Evolutionary conservation across 208 protist genomes (phyloP).

Genomic region (Crithidia bombi): DNA sequence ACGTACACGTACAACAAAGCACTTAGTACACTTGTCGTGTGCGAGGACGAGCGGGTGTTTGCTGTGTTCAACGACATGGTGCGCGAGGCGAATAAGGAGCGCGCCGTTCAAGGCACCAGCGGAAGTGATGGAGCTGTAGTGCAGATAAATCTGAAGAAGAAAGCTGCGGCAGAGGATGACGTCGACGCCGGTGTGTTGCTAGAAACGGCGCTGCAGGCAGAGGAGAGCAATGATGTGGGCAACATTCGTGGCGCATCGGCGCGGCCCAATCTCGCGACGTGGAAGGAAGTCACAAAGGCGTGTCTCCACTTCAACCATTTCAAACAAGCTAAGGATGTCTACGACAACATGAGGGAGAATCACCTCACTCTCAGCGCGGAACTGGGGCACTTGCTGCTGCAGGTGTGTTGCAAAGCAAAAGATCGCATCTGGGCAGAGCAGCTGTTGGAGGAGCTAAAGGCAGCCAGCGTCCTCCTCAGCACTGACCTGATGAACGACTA

Average conservation of each 20-base stretch:
- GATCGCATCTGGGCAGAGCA: constrained; percentile 53
- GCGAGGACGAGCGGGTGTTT: constrained; percentile 77
- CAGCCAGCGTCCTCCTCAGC: constrained; percentile 48
- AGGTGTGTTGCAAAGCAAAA: constrained; percentile 49
- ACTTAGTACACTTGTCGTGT: constrained; percentile 62
- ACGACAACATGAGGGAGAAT: constrained; percentile 42
- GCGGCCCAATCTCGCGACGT: constrained; percentile 76
- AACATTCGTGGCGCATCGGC: constrained; percentile 61
- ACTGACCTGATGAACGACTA: constrained; percentile 75
- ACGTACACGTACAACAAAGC: constrained; percentile 91
- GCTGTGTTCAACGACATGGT: constrained; percentile 60
- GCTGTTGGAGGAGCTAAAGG: constrained; percentile 60
- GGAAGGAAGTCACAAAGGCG: constrained; percentile 67
- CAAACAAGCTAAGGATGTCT: constrained; percentile 50
- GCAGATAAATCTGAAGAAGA: not conserved
- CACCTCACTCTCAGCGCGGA: constrained; percentile 41
- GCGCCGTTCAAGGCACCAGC: not conserved
- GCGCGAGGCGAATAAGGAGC: constrained; percentile 6
- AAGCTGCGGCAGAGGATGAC: not conserved
- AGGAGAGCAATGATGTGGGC: constrained; percentile 47
- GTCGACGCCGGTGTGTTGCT: constrained; percentile 26
- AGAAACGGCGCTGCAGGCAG: constrained; percentile 59
- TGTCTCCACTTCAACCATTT: constrained; percentile 48
- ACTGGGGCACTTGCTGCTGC: constrained; percentile 59
- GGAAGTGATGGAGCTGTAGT: not conserved